Base-by-base conservation (phyloP, 164 flowering plant genomes). In the Kalanchoe fedtschenkoi region DNA sequence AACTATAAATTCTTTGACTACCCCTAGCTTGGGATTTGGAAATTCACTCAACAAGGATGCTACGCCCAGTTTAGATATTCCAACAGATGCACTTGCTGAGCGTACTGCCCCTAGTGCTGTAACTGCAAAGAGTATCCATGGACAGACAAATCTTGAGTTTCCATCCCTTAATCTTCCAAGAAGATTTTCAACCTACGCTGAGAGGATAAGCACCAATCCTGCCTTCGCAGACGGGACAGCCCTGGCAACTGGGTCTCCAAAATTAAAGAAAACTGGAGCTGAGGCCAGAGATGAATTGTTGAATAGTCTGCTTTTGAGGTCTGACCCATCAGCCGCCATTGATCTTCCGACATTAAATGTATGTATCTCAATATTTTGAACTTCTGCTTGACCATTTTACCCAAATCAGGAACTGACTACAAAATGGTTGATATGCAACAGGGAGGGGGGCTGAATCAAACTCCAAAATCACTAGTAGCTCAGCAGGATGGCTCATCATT, bases 191-290 rank as follows among this genome's bases (percentile, higher is more conserved):
- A 83, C 90, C 53, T 91, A 84, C 77, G 93, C 97, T 6, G 96
- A 95, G 79, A 87, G 97, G 73, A 81, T 91, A 65, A 75, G 96
- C 68, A 85, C 89, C 26, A 73, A 78, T 35, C 71, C 89, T 59
- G 76, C 89, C 62, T 86, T 79, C 54, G 71, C 76, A 67, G 95
- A 85, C 65, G 89, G 83, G 42, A 64, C 80, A 34, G 69, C 86
- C 21, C 67, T 74, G 56, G 67, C 77, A 17, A 62, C 65, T n/a
- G 84, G 90, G 33, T 95, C 99, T 37, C 99, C 96, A 28, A 91
- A 91, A 77, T 75, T 76, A 55, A 95, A 95, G 83, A 90, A 90
- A 76, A 77, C 92, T 14, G 97, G 96, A 65, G 74, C 75, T 64
- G 99, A 95, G 77, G 82, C 90, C 9, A 75, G 84, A 68, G 92